Evolutionary conservation across 2,329 filamentous ascomycete species (phyloP).

Genomic region (Apiospora sp.): DNA sequence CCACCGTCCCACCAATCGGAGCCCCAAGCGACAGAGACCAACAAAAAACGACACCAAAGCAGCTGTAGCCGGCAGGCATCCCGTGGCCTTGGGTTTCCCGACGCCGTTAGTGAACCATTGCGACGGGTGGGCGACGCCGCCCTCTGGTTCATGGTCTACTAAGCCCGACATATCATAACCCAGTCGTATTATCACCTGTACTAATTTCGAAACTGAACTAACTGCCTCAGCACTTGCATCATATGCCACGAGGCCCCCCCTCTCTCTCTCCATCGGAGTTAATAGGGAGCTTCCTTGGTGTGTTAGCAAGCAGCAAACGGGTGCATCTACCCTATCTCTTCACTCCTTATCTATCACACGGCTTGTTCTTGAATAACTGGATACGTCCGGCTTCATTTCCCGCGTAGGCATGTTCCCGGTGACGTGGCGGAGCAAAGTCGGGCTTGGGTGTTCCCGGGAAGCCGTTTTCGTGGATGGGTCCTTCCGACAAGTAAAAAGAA

Average conservation of each 20-base stretch:
- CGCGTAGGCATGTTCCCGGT: background rate
- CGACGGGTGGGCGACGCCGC: background rate
- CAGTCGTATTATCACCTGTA: background rate
- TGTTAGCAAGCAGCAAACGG: background rate
- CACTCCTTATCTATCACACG: background rate
- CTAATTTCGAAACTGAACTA: constrained; percentile 13
- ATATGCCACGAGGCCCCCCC: background rate
- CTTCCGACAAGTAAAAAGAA: too few relatives aligned
- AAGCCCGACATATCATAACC: background rate
- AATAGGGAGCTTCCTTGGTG: background rate
- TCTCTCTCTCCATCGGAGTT: background rate
- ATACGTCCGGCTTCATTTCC: background rate
- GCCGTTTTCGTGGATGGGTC: background rate
- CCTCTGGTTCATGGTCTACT: background rate
- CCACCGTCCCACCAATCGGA: constrained; percentile 6
- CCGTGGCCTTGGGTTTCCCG: background rate
- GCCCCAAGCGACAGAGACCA: background rate
- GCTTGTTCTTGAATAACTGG: background rate
- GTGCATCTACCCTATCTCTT: background rate
- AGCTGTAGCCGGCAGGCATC: constrained; percentile 5
- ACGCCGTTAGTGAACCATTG: constrained; percentile 21
- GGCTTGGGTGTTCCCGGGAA: background rate
- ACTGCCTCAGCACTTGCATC: background rate
- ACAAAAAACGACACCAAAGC: background rate
- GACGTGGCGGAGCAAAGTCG: background rate